Conservation (phyloP, 768 basidiomycete genomes). For the Porpolomopsis calyptriformis region DNA sequence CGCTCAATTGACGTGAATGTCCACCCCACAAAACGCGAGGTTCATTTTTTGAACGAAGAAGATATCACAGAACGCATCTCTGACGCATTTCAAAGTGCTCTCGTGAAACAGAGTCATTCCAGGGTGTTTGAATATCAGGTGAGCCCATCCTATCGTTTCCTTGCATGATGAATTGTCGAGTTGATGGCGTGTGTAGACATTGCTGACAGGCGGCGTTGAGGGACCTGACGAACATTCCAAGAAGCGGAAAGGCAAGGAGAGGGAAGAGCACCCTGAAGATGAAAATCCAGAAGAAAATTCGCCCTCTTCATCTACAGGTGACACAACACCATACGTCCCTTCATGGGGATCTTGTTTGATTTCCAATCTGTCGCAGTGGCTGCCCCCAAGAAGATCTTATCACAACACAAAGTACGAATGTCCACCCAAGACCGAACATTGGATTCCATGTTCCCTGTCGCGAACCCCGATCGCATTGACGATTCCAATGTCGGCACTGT, state of each 20-base stretch:
- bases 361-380: constrained; percentile 12
- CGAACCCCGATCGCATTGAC: constrained; percentile 39
- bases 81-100: constrained; percentile 55
- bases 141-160: neutral
- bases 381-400: constrained; percentile 42
- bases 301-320: constrained; percentile 18
- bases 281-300: constrained; percentile 20
- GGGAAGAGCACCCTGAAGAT: constrained; percentile 19
- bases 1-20: constrained; percentile 92
- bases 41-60: constrained; percentile 90
- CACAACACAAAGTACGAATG: constrained; percentile 89
- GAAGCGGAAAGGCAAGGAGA: constrained; percentile 33
- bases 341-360: neutral
- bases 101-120: constrained; percentile 56
- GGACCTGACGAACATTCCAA: constrained; percentile 22
- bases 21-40: constrained; percentile 95
- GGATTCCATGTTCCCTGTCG: constrained; percentile 85
- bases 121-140: constrained; percentile 68
- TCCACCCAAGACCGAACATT: constrained; percentile 81
- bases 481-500: constrained; percentile 15
- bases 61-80: constrained; percentile 68
- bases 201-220: constrained; percentile 43
- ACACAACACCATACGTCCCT: neutral
- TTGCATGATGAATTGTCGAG: neutral
- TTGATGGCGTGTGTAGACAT: constrained; percentile 33